Evolutionary conservation across 495 filamentous ascomycete genomes (phyloP), one percentile per base, ranked within the genome.

Genomic region (Astrocystis sublimbata): DNA sequence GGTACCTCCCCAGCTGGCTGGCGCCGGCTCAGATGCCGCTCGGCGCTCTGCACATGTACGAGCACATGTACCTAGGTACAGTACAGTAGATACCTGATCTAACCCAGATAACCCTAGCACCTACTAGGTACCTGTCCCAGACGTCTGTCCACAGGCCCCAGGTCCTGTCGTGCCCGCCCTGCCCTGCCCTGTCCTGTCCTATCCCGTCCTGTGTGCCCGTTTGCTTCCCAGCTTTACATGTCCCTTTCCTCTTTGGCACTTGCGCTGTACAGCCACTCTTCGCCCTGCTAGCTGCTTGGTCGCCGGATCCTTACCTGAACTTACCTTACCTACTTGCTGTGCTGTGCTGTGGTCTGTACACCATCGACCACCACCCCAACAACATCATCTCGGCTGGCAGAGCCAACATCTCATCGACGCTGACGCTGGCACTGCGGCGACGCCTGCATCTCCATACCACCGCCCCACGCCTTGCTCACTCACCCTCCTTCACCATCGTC

Each of bases 251-350:
- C n/a, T n/a, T n/a, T n/a, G n/a, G n/a, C n/a, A n/a, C n/a, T 49
- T 49, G 26, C 26, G 46, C 35, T 56, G 53, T 56, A 41, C 54
- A 57, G 54, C 54, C 54, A 57, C 52, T 26, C 52, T 56, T 28
- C 23, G 38, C 54, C 52, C 52, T 56, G 52, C 35, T 54, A 40
- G 51, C 28, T 36, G 2, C 2, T 12, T 13, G 50, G 10, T 42
- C 36, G 52, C 30, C 52, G 42, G 52, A 56, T 56, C 52, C 52
- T 56, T 41, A 56, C 52, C n/a, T n/a, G n/a, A n/a, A n/a, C n/a
- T n/a, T n/a, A n/a, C n/a, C n/a, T n/a, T n/a, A n/a, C n/a, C n/a
- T n/a, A n/a, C n/a, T n/a, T n/a, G n/a, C n/a, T n/a, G n/a, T n/a
- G n/a, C n/a, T n/a, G n/a, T n/a, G n/a, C n/a, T n/a, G n/a, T 56